Base-by-base conservation (phyloP, 2,329 filamentous ascomycete genomes). In the Sporothrix humicola region DNA sequence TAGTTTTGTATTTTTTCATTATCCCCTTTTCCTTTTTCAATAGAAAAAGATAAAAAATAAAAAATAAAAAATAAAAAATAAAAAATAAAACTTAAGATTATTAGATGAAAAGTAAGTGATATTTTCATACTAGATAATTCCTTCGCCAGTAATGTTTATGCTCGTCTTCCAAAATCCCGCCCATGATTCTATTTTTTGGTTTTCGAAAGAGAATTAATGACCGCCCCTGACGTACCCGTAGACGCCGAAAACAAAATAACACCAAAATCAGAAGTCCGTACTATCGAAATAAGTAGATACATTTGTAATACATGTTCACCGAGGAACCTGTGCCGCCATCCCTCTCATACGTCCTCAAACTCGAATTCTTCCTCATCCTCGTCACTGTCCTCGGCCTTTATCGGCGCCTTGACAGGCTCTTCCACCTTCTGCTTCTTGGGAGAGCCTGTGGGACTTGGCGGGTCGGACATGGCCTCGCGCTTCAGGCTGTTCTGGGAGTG, bases 401-500 rank as follows among this genome's bases (percentile, higher is more conserved):
- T 44, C 20, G n/a, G n/a, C n/a, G 13, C 61, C 61, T 66, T 66
- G 42, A 37, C 42, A 12, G 61, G 61, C 20, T 66, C 81, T 71
- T 91, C 89, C 20, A 91, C 79, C 80, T 90, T 91, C 61, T 89
- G 84, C 75, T 87, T 87, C 83, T 93, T 93, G 10, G 84, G 81
- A 13, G 86, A 83, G 54, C 23, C 72, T 0, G 75, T 68, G 59
- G 77, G 59, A 69, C 78, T 66, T 9, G 77, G 72, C 17, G 78
- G 79, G 26, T 77, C 78, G 1, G 80, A 80, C 61, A 46, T 31
- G 8, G 79, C 74, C 31, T 83, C 82, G 26, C 78, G 78, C 76
- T 84, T 85, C 23, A 73, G 77, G 77, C 73, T 77, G 63, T 78
- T 76, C 76, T 80, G 76, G 31, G 77, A 74, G 52, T 78, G 73